These are phyloP conservation scores for Phytophthora megakarya DNA, from an alignment of 352 stramenopile species.

Conservation along the genomic window DNA sequence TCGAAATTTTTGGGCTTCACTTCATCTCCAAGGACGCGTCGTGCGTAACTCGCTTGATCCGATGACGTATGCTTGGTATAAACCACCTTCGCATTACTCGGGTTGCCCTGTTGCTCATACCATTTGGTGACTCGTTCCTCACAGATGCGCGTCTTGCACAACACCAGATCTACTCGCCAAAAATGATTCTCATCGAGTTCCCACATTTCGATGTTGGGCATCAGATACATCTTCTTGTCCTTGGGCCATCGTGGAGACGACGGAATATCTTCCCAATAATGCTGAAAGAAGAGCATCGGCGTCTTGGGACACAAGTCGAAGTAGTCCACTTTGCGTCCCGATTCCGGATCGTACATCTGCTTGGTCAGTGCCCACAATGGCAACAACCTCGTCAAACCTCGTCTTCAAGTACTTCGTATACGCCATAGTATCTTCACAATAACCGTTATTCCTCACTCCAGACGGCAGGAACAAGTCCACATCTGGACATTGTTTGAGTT, in stretches of 20 bases:
- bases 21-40: slow-evolving; percentile 25
- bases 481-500: slow-evolving; percentile 61
- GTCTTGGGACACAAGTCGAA: slow-evolving; percentile 55
- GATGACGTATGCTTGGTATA: slow-evolving; percentile 69
- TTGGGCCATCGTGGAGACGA: slow-evolving; percentile 33
- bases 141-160: slow-evolving; percentile 58
- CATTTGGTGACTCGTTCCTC: slow-evolving; percentile 47
- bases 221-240: slow-evolving; percentile 49
- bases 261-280: slow-evolving; percentile 51
- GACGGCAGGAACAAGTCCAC: slow-evolving; percentile 68
- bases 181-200: slow-evolving; percentile 47
- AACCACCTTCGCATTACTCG: slow-evolving; percentile 45
- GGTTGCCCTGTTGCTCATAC: slow-evolving; percentile 64
- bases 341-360: slow-evolving; percentile 33
- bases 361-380: slow-evolving; percentile 51
- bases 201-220: slow-evolving; percentile 59
- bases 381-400: slow-evolving; percentile 38
- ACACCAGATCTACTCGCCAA: slow-evolving; percentile 44
- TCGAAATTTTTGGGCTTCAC: slow-evolving; percentile 45
- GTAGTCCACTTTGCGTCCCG: slow-evolving; percentile 39
- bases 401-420: slow-evolving; percentile 58
- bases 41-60: slow-evolving; percentile 46
- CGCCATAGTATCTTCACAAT: slow-evolving; percentile 63
- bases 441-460: slow-evolving; percentile 41
- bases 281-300: slow-evolving; percentile 51